Base-by-base conservation (phyloP, 129 eudicot species). In the Pulicaria dysenterica region DNA sequence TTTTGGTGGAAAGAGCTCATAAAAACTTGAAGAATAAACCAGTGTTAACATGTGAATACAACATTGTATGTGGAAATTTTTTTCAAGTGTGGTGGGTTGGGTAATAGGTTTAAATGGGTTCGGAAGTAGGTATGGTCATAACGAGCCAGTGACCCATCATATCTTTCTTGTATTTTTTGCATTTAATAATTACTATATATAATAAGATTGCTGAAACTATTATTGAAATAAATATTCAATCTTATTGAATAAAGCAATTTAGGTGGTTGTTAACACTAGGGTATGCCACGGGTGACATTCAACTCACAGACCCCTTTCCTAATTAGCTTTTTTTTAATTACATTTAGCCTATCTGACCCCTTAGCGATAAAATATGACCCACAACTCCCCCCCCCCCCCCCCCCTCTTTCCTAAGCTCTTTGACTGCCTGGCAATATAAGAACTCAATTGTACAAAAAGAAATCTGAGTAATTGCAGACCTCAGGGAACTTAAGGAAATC, bases 401-500 rank as follows among this genome's bases (percentile, higher is more conserved):
- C n/a, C n/a, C n/a, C n/a, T n/a, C n/a, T n/a, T n/a, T n/a, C n/a
- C n/a, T n/a, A 43, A 64, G 16, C 69, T 15, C 5, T 53, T 41
- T 17, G 16, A 17, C 7, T 53, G 53, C 34, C 39, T 8, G 41
- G 9, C 64, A 24, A 40, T 19, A 64, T 39, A 61, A 61, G 56
- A 61, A 44, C 63, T 58, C 64, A 38, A 53, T n/a, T 46, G 13
- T 56, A 49, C 50, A 58, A 51, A 58, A 58, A 31, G 11, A 73
- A 19, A 61, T 43, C 11, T 8, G 13, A 59, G 42, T 69, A 70
- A 49, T 44, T 41, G 41, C 58, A 40, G 81, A 89, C 98, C 98
- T 89, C 96, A 1, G 98, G 96, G 73, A 89, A 78, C 64, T 83
- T 86, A 70, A 92, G 92, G 69, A 85, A 85, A 51, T 82, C 87